These are phyloP conservation scores for Curvularia hawaiiensis DNA, from an alignment of 2,329 filamentous ascomycete genomes.

Conservation along the genomic window DNA sequence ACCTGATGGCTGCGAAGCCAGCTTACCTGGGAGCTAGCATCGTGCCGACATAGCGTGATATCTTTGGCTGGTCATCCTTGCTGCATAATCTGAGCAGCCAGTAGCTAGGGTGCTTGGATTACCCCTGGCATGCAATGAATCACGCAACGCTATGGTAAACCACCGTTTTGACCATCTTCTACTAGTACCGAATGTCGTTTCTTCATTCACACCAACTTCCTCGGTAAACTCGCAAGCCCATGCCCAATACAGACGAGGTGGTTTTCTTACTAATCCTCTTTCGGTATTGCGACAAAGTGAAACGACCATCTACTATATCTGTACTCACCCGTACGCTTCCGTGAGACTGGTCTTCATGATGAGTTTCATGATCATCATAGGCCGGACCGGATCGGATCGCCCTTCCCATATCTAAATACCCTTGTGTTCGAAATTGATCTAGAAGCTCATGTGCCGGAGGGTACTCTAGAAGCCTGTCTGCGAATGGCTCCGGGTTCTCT, in stretches of 20 bases:
- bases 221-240: neutral
- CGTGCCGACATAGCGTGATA: conserved; percentile 10
- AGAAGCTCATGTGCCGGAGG: neutral
- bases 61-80: conserved; percentile 2
- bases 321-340: neutral
- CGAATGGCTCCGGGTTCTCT: neutral
- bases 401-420: neutral
- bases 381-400: neutral
- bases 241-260: neutral
- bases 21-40: conserved; percentile 3
- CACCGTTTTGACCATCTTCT: neutral
- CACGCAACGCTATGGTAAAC: conserved; percentile 3
- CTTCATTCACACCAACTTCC: neutral
- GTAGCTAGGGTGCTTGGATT: neutral
- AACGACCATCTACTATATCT: neutral
- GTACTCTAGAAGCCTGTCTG: neutral
- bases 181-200: neutral
- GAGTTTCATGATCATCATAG: conserved; percentile 1
- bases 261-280: neutral
- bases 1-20: neutral
- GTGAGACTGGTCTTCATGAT: neutral
- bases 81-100: neutral
- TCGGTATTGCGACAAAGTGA: neutral
- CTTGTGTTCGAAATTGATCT: neutral
- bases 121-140: conserved; percentile 2